These are phyloP conservation scores for Rhizoclosmatium globosum DNA, from an alignment of 192 early-diverging fungal genomes.

Conservation along the genomic window DNA sequence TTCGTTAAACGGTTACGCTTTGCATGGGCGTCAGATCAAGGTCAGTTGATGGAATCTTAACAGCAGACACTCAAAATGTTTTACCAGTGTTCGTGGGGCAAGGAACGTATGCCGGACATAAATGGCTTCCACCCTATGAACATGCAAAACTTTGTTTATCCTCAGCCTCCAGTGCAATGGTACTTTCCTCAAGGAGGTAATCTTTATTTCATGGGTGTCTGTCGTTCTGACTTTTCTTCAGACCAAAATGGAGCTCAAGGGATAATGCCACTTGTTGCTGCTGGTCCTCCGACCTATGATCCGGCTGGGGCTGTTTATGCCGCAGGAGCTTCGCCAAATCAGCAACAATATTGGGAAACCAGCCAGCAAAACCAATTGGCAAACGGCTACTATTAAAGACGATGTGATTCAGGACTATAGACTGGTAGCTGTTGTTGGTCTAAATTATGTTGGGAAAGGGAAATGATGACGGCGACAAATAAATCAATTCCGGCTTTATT, in stretches of 20 bases:
- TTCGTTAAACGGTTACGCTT: slow-evolving; percentile 71
- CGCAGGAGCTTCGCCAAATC: too few species aligned
- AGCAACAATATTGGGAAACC: too few species aligned
- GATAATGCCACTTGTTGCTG: background rate
- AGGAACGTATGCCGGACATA: slow-evolving; percentile 70
- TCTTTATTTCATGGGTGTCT: background rate
- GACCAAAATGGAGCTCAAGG: background rate
- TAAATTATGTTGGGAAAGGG: too few species aligned
- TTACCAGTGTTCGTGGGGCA: slow-evolving; percentile 83
- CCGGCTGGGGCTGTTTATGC: background rate
- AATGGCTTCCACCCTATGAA: slow-evolving; percentile 24
- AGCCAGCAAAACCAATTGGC: too few species aligned
- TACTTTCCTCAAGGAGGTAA: slow-evolving; percentile 9
- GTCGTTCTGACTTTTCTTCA: background rate
- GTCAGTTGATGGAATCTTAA: background rate
- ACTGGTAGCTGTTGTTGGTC: too few species aligned
- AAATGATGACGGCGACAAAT: too few species aligned
- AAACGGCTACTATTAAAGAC: too few species aligned
- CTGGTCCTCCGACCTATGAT: background rate
- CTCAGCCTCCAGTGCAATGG: slow-evolving; percentile 23
- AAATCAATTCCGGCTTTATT: too few species aligned
- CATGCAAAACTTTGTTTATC: slow-evolving; percentile 35
- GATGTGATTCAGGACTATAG: too few species aligned
- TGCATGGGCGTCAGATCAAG: slow-evolving; percentile 71
- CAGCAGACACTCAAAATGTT: background rate